Evolutionary conservation across 1,139 yeast genomes (phyloP).

Genomic region (Yamadazyma sp.): DNA sequence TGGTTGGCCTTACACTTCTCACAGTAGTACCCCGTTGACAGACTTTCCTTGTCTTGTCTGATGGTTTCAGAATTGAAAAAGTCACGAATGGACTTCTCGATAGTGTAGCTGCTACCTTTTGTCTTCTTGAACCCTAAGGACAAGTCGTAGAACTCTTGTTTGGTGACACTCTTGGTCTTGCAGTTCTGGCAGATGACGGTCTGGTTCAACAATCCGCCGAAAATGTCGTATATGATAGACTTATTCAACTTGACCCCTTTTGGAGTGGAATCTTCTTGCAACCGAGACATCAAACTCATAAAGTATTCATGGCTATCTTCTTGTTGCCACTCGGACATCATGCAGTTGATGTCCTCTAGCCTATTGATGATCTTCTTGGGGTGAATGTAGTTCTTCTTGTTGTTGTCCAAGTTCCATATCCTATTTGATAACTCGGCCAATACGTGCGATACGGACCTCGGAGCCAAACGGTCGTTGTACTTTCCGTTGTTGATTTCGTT

Average conservation of each 20-base stretch:
- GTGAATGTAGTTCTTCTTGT: slow-evolving; percentile 49
- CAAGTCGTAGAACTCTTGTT: slow-evolving; percentile 91
- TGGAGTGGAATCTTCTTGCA: slow-evolving; percentile 92
- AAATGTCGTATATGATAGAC: slow-evolving; percentile 85
- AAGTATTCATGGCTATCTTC: slow-evolving; percentile 97
- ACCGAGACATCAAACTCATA: slow-evolving; percentile 82
- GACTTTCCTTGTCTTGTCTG: slow-evolving; percentile 58
- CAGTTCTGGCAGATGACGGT: slow-evolving; percentile 81
- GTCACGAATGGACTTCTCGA: slow-evolving; percentile 72
- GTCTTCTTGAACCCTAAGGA: slow-evolving; percentile 67
- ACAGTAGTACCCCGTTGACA: slow-evolving; percentile 73
- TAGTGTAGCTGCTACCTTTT: slow-evolving; percentile 45
- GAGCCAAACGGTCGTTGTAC: slow-evolving; percentile 43
- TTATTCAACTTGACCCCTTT: slow-evolving; percentile 78
- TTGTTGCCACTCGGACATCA: slow-evolving; percentile 97
- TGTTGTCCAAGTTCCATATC: slow-evolving; percentile 58
- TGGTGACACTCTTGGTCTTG: slow-evolving; percentile 78
- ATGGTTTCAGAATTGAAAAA: slow-evolving; percentile 81
- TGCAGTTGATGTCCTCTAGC: slow-evolving; percentile 83
- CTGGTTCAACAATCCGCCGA: slow-evolving; percentile 88
- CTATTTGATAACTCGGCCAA: slow-evolving; percentile 70
- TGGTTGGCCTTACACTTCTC: slow-evolving; percentile 81
- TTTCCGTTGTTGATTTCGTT: slow-evolving; percentile 60
- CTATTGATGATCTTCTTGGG: slow-evolving; percentile 75
- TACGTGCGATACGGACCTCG: slow-evolving; percentile 65